Conservation (phyloP, 495 filamentous ascomycete species). For the Penicillium canariense region DNA sequence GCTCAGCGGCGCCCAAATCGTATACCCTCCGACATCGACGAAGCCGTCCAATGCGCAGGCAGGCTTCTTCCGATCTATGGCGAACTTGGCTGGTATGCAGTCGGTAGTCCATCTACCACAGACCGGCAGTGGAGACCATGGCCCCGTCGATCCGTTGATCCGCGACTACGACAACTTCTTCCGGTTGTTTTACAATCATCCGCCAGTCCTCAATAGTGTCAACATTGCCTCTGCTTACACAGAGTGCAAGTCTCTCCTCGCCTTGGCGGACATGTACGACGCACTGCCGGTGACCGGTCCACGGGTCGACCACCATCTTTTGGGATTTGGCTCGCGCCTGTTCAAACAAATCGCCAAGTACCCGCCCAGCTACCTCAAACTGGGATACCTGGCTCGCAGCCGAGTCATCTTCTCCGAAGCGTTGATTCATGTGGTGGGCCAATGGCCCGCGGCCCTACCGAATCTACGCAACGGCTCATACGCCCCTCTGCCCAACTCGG, state of each 20-base stretch:
- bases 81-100: conserved; percentile 63
- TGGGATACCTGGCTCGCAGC: conserved; percentile 80
- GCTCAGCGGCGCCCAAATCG: conserved; percentile 45
- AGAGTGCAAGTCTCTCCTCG: conserved; percentile 83
- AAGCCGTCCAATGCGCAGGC: conserved; percentile 49
- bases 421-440: conserved; percentile 85
- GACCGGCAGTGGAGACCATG: conserved; percentile 29
- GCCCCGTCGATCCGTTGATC: conserved; percentile 64
- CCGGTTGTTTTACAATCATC: conserved; percentile 88
- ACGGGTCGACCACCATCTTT: conserved; percentile 86
- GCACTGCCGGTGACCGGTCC: conserved; percentile 82
- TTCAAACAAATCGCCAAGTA: conserved; percentile 96
- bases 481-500: conserved; percentile 60
- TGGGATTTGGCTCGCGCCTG: conserved; percentile 82
- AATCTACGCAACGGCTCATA: conserved; percentile 63
- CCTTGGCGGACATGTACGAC: conserved; percentile 87
- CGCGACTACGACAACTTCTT: conserved; percentile 93
- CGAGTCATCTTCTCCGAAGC: conserved; percentile 89
- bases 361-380: conserved; percentile 82
- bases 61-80: conserved; percentile 83
- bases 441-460: conserved; percentile 79
- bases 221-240: conserved; percentile 89
- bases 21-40: conserved; percentile 53
- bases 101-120: conserved; percentile 47
- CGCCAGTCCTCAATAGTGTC: conserved; percentile 72